These are phyloP conservation scores for Phragmites australis DNA, from an alignment of 176 grass and related monocot genomes.

Conservation along the genomic window DNA sequence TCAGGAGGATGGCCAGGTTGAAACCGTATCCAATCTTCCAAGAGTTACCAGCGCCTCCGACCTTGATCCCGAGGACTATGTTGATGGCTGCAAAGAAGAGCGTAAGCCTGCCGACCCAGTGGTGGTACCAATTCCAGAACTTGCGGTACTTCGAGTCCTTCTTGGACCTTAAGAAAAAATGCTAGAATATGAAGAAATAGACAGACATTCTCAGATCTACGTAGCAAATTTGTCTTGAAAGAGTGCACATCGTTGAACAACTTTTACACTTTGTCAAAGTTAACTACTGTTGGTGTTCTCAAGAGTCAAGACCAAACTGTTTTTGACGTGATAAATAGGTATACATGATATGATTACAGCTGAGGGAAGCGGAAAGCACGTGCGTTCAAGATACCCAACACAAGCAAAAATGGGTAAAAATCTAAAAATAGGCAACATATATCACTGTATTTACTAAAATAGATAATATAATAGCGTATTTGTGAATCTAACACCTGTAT, in stretches of 20 bases:
- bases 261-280: neutral
- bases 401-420: conserved; percentile 94
- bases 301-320: neutral
- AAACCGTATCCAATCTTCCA: conserved; percentile 95
- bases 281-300: neutral
- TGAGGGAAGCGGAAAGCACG: neutral
- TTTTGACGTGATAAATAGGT: neutral
- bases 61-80: conserved; percentile 76
- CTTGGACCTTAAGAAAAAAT: conserved; percentile 72
- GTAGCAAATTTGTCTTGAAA: neutral
- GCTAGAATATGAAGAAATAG: conserved; percentile 56
- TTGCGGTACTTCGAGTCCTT: conserved; percentile 79
- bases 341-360: neutral
- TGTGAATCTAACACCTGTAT: no score
- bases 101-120: conserved; percentile 76
- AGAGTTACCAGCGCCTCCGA: conserved; percentile 63
- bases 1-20: conserved; percentile 70
- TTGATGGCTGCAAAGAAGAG: conserved; percentile 88
- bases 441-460: no score
- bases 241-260: neutral
- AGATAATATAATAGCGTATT: no score
- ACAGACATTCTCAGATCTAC: conserved; percentile 26
- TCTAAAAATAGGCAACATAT: no score
- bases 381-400: conserved; percentile 89
- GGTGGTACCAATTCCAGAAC: conserved; percentile 99